Conservation (phyloP, 1,284 basidiomycete species). For the Ceratobasidium sp. region DNA sequence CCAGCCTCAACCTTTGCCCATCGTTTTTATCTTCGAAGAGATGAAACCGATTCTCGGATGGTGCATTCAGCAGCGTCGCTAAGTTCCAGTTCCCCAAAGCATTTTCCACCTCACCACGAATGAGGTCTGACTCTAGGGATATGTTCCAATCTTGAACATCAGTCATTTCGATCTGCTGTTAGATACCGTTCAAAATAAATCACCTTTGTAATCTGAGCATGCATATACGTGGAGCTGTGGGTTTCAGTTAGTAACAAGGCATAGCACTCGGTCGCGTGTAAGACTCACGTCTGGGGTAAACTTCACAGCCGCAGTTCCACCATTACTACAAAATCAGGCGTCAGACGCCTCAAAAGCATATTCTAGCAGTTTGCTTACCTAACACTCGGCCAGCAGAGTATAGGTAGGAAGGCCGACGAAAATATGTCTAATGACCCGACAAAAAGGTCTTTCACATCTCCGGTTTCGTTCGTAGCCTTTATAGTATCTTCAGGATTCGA, state of each 20-base stretch:
- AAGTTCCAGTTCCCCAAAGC: slow-evolving; percentile 8
- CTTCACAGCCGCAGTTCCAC: not conserved
- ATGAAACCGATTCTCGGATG: slow-evolving; percentile 7
- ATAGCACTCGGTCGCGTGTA: no score
- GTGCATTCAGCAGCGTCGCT: not conserved
- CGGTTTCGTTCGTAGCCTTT: slow-evolving; percentile 1
- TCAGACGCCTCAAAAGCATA: no score
- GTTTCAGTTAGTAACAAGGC: not conserved
- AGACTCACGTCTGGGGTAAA: slow-evolving; percentile 10
- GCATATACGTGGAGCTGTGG: slow-evolving; percentile 8
- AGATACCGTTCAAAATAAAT: no score
- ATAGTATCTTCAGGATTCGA: not conserved
- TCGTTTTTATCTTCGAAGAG: slow-evolving; percentile 17
- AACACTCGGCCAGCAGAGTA: not conserved
- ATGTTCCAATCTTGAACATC: not conserved
- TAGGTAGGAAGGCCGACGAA: not conserved
- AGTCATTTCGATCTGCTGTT: no score
- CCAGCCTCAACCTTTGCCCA: not conserved
- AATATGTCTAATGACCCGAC: not conserved
- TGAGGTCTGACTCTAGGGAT: not conserved
- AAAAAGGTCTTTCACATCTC: slow-evolving; percentile 1
- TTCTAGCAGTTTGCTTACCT: not conserved
- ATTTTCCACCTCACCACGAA: slow-evolving; percentile 17
- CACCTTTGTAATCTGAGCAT: slow-evolving; percentile 8
- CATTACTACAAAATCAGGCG: not conserved